These are phyloP conservation scores for Penicillium sclerotiorum DNA, from an alignment of 2,329 filamentous ascomycete genomes.

Conservation along the genomic window DNA sequence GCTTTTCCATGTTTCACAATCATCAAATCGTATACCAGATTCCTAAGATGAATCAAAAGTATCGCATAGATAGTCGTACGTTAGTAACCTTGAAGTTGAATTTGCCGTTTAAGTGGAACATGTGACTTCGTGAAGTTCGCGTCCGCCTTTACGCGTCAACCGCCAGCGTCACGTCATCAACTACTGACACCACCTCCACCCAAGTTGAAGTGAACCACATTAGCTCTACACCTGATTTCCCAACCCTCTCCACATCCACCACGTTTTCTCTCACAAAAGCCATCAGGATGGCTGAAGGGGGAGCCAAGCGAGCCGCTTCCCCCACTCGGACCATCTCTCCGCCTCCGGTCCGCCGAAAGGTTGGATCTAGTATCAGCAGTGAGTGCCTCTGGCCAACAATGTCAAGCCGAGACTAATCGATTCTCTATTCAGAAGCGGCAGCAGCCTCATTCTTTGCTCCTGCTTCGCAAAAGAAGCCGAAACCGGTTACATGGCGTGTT, in stretches of 20 bases:
- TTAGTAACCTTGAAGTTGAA: conserved; percentile 1
- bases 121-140: conserved; percentile 43
- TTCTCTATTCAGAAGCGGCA: conserved; percentile 46
- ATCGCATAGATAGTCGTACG: too few relatives aligned
- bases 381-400: conserved; percentile 12
- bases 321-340: conserved; percentile 55
- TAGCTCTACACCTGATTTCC: conserved; percentile 4
- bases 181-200: neutral
- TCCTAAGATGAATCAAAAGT: too few relatives aligned
- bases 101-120: conserved; percentile 22
- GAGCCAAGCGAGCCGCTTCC: conserved; percentile 40
- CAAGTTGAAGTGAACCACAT: neutral
- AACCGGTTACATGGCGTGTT: conserved; percentile 70
- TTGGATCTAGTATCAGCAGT: conserved; percentile 59
- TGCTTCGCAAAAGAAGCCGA: conserved; percentile 77
- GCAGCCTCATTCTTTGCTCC: conserved; percentile 89
- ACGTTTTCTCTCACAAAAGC: conserved; percentile 16
- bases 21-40: too few relatives aligned
- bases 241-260: neutral
- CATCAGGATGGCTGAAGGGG: conserved; percentile 32
- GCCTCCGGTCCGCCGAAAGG: conserved; percentile 58
- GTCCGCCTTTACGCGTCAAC: conserved; percentile 29
- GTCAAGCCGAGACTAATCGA: neutral
- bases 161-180: too few relatives aligned
- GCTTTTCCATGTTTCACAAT: neutral